Evolutionary conservation across 257 asterid genomes (phyloP).

Genomic region (Solanum pennellii): DNA sequence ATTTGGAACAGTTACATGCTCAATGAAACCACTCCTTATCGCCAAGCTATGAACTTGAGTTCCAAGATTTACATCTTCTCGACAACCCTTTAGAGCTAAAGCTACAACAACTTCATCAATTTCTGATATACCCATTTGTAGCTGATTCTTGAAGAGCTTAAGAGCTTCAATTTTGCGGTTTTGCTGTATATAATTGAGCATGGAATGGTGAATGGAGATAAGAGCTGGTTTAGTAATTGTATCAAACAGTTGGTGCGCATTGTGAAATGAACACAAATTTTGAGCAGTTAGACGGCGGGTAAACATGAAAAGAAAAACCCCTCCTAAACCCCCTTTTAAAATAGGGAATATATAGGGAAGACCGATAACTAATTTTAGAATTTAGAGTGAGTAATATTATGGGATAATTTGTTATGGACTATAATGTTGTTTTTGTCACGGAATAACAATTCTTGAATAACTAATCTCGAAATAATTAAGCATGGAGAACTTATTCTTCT

Average conservation of each 20-base stretch:
- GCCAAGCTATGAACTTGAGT: slow-evolving; percentile 60
- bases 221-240: slow-evolving; percentile 36
- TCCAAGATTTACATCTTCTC: slow-evolving; percentile 37
- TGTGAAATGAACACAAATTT: slow-evolving; percentile 4
- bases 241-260: slow-evolving; percentile 46
- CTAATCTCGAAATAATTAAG: background rate
- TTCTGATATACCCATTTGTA: slow-evolving; percentile 34
- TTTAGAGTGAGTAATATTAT: no score
- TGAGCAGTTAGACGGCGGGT: slow-evolving; percentile 24
- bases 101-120: slow-evolving; percentile 60
- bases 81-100: slow-evolving; percentile 60
- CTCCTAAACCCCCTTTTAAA: background rate
- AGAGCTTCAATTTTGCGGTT: slow-evolving; percentile 41
- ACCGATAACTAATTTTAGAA: no score
- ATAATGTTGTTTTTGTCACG: no score
- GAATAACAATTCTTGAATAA: no score
- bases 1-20: slow-evolving; percentile 46
- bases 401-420: no score
- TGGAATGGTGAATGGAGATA: slow-evolving; percentile 29
- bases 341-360: background rate
- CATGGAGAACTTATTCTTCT: background rate
- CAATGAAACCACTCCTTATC: slow-evolving; percentile 28
- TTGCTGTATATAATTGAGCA: slow-evolving; percentile 47
- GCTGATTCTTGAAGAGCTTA: slow-evolving; percentile 38
- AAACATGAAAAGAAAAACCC: slow-evolving; percentile 17